Evolutionary conservation across 495 filamentous ascomycete genomes (phyloP).

Genomic region (Penicillium ucsense): DNA sequence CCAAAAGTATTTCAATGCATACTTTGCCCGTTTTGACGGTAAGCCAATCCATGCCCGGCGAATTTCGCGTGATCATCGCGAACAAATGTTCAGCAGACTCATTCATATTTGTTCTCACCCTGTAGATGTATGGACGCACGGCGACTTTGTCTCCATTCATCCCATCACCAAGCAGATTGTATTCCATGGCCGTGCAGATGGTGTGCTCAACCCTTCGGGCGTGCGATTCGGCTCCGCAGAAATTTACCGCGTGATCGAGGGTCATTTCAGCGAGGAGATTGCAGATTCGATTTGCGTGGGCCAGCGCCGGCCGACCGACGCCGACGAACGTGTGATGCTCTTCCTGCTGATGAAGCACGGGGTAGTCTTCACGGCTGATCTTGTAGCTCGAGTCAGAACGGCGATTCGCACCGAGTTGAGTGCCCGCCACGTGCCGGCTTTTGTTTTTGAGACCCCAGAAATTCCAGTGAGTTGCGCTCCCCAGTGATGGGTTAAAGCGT

Average conservation of each 20-base stretch:
- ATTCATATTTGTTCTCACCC: neutral
- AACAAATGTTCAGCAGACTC: neutral
- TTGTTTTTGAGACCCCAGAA: constrained; percentile 67
- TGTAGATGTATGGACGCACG: constrained; percentile 65
- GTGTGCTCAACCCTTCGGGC: constrained; percentile 68
- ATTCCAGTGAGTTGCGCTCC: constrained; percentile 55
- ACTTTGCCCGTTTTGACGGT: constrained; percentile 60
- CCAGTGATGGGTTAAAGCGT: no score
- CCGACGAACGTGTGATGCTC: constrained; percentile 65
- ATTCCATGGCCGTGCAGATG: constrained; percentile 68
- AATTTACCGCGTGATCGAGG: constrained; percentile 66
- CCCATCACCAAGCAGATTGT: constrained; percentile 53
- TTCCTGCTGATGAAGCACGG: constrained; percentile 36
- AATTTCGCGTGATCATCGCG: neutral
- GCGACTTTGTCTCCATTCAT: constrained; percentile 66
- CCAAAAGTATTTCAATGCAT: constrained; percentile 55
- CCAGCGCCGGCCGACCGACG: constrained; percentile 56
- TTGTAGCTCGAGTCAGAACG: constrained; percentile 52
- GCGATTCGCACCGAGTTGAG: constrained; percentile 55
- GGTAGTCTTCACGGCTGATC: constrained; percentile 36
- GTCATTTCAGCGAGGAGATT: constrained; percentile 48
- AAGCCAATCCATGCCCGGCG: neutral
- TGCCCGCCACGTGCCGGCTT: constrained; percentile 66
- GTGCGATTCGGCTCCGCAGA: constrained; percentile 72
- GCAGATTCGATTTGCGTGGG: constrained; percentile 67